Conservation (phyloP, 2,329 filamentous ascomycete genomes). For the Neobulgaria alba region DNA sequence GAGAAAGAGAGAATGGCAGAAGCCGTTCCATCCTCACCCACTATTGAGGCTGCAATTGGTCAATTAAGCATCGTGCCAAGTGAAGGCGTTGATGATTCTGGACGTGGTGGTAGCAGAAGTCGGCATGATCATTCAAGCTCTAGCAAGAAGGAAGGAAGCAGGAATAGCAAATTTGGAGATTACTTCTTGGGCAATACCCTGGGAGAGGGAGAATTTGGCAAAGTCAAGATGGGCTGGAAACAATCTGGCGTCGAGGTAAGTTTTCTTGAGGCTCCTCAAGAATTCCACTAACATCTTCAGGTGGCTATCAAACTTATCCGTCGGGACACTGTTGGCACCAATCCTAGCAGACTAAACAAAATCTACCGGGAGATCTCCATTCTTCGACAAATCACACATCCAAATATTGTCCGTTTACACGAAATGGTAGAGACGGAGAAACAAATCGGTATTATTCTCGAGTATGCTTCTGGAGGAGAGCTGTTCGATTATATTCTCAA, state of each 20-base stretch:
- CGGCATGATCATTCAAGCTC: constrained; percentile 45
- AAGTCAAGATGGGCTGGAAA: constrained; percentile 98
- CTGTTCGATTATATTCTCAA: constrained; percentile 98
- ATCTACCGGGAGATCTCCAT: constrained; percentile 97
- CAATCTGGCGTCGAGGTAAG: constrained; percentile 77
- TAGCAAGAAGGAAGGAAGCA: constrained; percentile 42
- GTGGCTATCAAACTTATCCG: constrained; percentile 98
- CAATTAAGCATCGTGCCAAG: constrained; percentile 37
- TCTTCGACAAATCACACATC: constrained; percentile 76
- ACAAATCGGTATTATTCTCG: constrained; percentile 95
- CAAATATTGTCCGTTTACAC: constrained; percentile 92
- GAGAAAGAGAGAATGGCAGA: constrained; percentile 62
- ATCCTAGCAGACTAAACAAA: constrained; percentile 84
- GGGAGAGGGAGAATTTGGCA: constrained; percentile 96
- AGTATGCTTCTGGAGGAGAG: constrained; percentile 95
- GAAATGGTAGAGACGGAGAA: constrained; percentile 98
- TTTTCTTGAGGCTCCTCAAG: not conserved
- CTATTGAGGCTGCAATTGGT: constrained; percentile 37
- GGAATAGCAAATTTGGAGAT: constrained; percentile 85
- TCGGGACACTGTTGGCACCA: constrained; percentile 78
- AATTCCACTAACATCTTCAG: constrained; percentile 33
- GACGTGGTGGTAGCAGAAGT: constrained; percentile 37
- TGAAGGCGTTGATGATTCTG: constrained; percentile 40
- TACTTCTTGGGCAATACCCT: constrained; percentile 94
- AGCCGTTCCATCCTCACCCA: constrained; percentile 37